Evolutionary conservation across 306 rosid genomes (phyloP).

Genomic region (Dalbergia cultrata): DNA sequence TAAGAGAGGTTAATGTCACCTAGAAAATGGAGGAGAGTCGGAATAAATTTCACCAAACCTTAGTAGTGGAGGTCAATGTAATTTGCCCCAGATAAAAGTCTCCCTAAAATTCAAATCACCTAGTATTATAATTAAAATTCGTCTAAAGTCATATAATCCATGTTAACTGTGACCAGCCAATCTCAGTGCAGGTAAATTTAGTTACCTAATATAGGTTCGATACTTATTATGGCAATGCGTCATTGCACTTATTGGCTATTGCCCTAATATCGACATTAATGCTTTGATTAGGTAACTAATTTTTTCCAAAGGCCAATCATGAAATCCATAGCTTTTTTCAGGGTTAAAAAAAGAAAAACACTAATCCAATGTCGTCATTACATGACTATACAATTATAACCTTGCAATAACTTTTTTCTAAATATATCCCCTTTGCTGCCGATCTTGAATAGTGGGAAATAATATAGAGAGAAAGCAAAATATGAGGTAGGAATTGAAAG

Average conservation of each 20-base stretch:
- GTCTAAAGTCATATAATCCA: too few relatives aligned
- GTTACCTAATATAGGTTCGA: background rate
- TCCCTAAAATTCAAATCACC: too few relatives aligned
- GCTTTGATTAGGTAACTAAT: background rate
- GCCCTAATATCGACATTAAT: background rate
- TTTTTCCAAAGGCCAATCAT: background rate
- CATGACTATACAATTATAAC: background rate
- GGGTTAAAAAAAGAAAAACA: too few relatives aligned
- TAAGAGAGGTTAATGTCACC: too few relatives aligned
- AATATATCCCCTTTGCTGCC: background rate
- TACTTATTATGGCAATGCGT: background rate
- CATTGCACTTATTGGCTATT: background rate
- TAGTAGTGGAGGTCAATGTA: too few relatives aligned
- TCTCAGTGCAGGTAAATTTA: too few relatives aligned
- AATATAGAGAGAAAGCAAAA: conserved; percentile 7
- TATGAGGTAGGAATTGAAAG: conserved; percentile 30
- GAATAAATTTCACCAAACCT: too few relatives aligned
- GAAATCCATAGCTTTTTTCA: background rate
- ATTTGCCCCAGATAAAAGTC: too few relatives aligned
- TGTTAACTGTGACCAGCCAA: too few relatives aligned
- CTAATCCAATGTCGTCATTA: too few relatives aligned
- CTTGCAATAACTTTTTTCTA: background rate
- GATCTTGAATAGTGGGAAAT: conserved; percentile 18
- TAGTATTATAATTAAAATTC: too few relatives aligned
- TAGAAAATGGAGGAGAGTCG: too few relatives aligned